Evolutionary conservation across 441 rosid species (phyloP), one percentile per base, ranked within the genome.

Genomic region (Pelargonium citronellum): DNA sequence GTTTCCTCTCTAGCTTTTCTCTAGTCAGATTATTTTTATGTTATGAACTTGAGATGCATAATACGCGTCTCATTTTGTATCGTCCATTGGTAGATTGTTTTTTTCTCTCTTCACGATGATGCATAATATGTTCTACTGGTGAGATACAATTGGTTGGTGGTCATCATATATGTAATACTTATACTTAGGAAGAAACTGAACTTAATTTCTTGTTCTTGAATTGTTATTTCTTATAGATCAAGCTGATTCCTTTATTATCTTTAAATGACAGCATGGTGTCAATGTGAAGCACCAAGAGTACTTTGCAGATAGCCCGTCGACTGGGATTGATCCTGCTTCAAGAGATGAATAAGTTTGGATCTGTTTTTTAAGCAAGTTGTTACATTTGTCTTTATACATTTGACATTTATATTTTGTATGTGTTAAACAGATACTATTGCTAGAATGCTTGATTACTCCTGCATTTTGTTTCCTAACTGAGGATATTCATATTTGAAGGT

Each of bases 201-300:
- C 9, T 53, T 53, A 15, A 53, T 16, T 53, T 53, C 19, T 51
- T 53, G 1, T 15, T 53, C 41, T 37, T 15, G 7, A 53, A 53
- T 15, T 7, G 7, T 53, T 15, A 15, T 0, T 15, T 53, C 17
- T n/a, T 68, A 53, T 24, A 19, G 16, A 24, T 19, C 7, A 22
- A 51, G 17, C 34, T 71, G 69, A 12, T 44, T 37, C 51, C 10
- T 30, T 27, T 72, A 22, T 17, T 61, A 13, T 47, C 7, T 64
- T 37, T 49, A 64, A 67, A 70, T 76, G 76, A 27, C 95, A 91
- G 99, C 80, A 85, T 66, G 92, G 95, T 1, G 96, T 91, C 69
- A 87, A 91, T 53, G 90, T 90, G 80, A 94, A 91, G 87, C 96
- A 88, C 72, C 98, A 88, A 55, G 97, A 91, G 81, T 94, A 88